Evolutionary conservation across 768 basidiomycete genomes (phyloP).

Genomic region (Dentipellis fragilis): DNA sequence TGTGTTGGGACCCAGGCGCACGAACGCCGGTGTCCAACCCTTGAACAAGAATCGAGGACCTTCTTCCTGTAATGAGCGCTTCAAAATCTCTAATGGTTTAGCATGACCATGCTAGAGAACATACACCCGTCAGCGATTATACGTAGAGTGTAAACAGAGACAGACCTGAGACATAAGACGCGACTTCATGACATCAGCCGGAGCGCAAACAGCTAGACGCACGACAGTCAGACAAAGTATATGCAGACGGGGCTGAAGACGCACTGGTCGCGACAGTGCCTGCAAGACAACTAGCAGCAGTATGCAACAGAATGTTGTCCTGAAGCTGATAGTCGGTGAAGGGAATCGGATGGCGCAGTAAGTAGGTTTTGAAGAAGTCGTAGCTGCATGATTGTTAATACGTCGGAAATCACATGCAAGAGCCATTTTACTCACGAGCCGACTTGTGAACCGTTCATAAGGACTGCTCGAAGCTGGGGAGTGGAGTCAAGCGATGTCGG

Average conservation of each 20-base stretch:
- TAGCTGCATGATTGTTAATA: constrained; percentile 36
- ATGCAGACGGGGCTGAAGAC: constrained; percentile 15
- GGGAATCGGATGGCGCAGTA: constrained; percentile 45
- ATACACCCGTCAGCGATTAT: not conserved
- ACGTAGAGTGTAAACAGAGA: constrained; percentile 3
- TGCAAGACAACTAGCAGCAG: constrained; percentile 55
- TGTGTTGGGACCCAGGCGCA: constrained; percentile 76
- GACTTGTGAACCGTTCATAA: constrained; percentile 79
- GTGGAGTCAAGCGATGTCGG: not conserved
- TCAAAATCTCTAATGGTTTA: constrained; percentile 41
- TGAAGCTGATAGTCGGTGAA: constrained; percentile 48
- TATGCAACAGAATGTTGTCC: constrained; percentile 60
- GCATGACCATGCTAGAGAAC: constrained; percentile 37
- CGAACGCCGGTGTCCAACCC: constrained; percentile 85
- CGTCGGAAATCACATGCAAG: not conserved
- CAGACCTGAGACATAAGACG: constrained; percentile 70
- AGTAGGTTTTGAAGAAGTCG: constrained; percentile 59
- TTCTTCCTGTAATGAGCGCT: constrained; percentile 56
- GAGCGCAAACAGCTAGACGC: constrained; percentile 62
- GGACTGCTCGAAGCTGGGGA: constrained; percentile 44
- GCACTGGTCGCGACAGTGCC: constrained; percentile 72
- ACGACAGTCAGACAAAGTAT: constrained; percentile 2
- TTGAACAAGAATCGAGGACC: constrained; percentile 75
- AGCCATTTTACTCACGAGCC: constrained; percentile 52
- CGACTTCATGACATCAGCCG: constrained; percentile 67